Base-by-base conservation (phyloP, 768 basidiomycete genomes). In the Leccinum disarticulatum region DNA sequence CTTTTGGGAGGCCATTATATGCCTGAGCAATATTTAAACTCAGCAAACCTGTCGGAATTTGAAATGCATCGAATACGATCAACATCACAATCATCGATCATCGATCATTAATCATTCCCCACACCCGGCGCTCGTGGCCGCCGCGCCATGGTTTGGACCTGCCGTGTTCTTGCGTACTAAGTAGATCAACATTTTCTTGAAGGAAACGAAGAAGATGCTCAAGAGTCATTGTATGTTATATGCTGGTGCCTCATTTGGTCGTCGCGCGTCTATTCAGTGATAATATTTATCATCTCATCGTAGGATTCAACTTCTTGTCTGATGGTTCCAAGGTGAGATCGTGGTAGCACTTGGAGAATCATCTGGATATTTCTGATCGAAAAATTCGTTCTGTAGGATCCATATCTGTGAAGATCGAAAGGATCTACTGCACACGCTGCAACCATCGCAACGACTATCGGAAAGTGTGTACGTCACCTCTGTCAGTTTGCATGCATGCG, bases 261-360 rank as follows among this genome's bases (percentile, higher is more conserved):
- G 13, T 38, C 36, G 17, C 38, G 38, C 17, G 9, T n/a, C 8
- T 6, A 41, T 41, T n/a, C 6, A 57, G 54, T 14, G 4, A 13
- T 14, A 28, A 17, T 15, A 7, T 25, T 17, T n/a, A 4, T 10
- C 41, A 31, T 19, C 30, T 25, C 17, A 33, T 59, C 38, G 4
- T 28, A 85, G 86, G 86, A 11, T 88, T 90, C 79, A 89, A 89
- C 70, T 89, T 91, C 75, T 78, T n/a, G n/a, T n/a, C n/a, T 88
- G 61, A 90, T 72, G 88, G 88, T 14, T 87, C 85, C 54, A 81
- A 85, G 75, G 85, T 79, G 66, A 57, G 73, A 17, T 17, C 48
- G 17, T 9, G 11, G 13, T 6, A 49, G 25, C 28, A 0, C 22
- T 52, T 38, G 25, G 3, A 11, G n/a, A 30, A 22, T 2, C 22